phyloP scores from a whole-genome alignment of 2,329 filamentous ascomycete genomes.

The Hypoxylon sp. region DNA sequence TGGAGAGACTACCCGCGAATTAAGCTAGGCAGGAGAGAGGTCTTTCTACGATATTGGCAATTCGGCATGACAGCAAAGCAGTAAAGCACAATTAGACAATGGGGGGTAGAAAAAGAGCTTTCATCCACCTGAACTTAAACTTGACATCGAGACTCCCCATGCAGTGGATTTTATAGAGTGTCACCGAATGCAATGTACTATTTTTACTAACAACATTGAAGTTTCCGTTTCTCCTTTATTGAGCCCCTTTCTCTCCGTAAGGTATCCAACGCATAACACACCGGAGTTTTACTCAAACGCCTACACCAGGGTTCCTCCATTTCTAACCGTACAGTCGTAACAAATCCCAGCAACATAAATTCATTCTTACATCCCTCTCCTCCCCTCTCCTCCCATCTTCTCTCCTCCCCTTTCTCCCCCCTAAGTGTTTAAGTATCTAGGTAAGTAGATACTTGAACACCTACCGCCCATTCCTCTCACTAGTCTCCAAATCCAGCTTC shows the following conservation, averaged over 20 bases:
- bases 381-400: neutral
- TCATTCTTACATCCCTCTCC: conserved; percentile 1
- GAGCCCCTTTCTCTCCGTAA: neutral
- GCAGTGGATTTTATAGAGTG: conserved; percentile 16
- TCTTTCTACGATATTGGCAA: neutral
- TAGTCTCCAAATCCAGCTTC: conserved; percentile 69
- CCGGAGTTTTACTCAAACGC: conserved; percentile 21
- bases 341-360: neutral
- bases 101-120: conserved; percentile 21
- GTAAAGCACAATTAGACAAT: conserved; percentile 28
- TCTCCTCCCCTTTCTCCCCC: neutral
- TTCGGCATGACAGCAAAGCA: neutral
- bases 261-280: conserved; percentile 29
- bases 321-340: conserved; percentile 9
- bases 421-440: neutral
- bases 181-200: conserved; percentile 29
- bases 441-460: neutral
- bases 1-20: conserved; percentile 83
- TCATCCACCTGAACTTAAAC: conserved; percentile 7
- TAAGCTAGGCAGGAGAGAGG: conserved; percentile 54
- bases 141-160: neutral
- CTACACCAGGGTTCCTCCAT: conserved; percentile 7
- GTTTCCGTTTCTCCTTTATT: neutral
- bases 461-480: conserved; percentile 46
- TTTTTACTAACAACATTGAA: conserved; percentile 29